These are phyloP conservation scores for Penicillium maclennaniae DNA, from an alignment of 495 filamentous ascomycete genomes.

Conservation along the genomic window DNA sequence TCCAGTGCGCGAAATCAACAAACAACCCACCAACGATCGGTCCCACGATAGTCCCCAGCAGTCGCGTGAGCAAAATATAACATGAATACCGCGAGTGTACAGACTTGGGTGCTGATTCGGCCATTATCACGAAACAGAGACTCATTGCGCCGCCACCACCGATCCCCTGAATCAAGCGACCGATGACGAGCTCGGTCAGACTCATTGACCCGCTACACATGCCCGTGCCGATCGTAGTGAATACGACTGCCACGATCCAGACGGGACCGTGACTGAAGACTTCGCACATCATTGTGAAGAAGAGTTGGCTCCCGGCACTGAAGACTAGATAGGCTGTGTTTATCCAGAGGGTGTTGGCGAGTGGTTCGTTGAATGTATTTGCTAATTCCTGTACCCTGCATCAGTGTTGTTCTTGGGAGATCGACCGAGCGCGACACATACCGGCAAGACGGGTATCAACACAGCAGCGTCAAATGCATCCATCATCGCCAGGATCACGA, in stretches of 20 bases:
- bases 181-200: constrained; percentile 59
- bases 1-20: constrained; percentile 32
- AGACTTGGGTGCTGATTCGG: constrained; percentile 52
- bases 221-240: constrained; percentile 58
- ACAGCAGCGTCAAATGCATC: constrained; percentile 38
- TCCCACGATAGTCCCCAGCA: constrained; percentile 35
- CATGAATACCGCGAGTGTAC: constrained; percentile 39
- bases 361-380: constrained; percentile 21
- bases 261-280: constrained; percentile 40
- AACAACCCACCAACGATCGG: constrained; percentile 39
- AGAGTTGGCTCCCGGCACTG: constrained; percentile 34
- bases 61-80: constrained; percentile 33
- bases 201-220: constrained; percentile 55
- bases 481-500: constrained; percentile 36
- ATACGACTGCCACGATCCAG: constrained; percentile 46
- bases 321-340: constrained; percentile 39
- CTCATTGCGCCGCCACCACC: constrained; percentile 66
- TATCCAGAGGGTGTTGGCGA: constrained; percentile 39
- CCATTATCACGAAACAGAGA: constrained; percentile 62
- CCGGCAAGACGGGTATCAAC: constrained; percentile 29
- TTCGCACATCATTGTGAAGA: constrained; percentile 40
- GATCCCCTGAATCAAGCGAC: constrained; percentile 66
- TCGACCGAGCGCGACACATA: constrained; percentile 5
- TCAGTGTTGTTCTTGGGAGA: constrained; percentile 9
- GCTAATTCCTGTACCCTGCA: constrained; percentile 24